Evolutionary conservation across 2,329 filamentous ascomycete genomes (phyloP), one percentile per base, ranked within the genome.

Genomic region (Septoria petroselini): DNA sequence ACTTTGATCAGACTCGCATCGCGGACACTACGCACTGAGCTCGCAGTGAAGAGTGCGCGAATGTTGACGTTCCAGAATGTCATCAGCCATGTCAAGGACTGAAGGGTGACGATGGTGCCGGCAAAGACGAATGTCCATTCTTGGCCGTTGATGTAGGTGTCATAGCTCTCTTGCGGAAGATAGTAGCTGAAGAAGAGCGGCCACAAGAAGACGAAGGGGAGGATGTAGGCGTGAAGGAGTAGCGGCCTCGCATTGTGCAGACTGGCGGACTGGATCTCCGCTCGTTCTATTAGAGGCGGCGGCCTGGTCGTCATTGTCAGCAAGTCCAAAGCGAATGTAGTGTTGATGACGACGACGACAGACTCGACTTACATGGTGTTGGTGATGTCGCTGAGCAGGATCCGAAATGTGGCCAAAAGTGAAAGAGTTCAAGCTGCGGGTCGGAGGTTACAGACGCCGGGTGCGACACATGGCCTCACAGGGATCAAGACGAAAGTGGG

Each of bases 51-150:
- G 53, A 84, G 72, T 17, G 85, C 86, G 65, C 84, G 82, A 57
- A 97, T 75, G 66, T 91, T 84, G 68, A 98, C 89, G 66, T 88
- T 97, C 93, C 93, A 98, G 74, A 97, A 89, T 39, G 93, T 98
- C 74, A 87, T 91, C 55, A 98, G 79, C 91, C 93, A 98, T 61
- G 90, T 74, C 57, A 98, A 79, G 57, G 88, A 84, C 75, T 98
- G 94, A 49, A 86, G 65, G 8, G 91, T 95, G 68, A 94, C 78
- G 67, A 98, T 96, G 60, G 83, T 79, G 63, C 87, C 91, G 59
- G 86, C 81, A 84, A 88, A 98, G 56, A 98, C 88, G 68, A 95
- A 95, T 1, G 94, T 97, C 91, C 93, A 98, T 77, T 98, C 93
- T 62, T 86, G 84, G n/a, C 86, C 91, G 63, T 86, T 82, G 58